Evolutionary conservation across 345 rosid species (phyloP).

Genomic region (Citrus mangshanensis): DNA sequence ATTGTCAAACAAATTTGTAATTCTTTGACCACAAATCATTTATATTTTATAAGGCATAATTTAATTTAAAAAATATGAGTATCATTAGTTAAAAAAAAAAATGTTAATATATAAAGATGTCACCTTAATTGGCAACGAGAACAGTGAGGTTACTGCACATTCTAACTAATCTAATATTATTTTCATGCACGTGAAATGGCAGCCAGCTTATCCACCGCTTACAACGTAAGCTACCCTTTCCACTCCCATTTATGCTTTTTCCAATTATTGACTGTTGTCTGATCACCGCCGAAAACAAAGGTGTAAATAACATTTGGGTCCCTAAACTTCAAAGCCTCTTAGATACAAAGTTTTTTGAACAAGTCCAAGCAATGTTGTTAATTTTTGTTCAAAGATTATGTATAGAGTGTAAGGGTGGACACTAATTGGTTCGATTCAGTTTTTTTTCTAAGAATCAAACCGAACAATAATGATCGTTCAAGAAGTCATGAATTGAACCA

Average conservation of each 20-base stretch:
- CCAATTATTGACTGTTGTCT: background rate
- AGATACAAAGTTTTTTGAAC: background rate
- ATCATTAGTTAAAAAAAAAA: background rate
- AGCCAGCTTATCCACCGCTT: background rate
- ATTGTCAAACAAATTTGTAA: background rate
- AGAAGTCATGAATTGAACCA: too few species aligned
- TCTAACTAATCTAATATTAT: background rate
- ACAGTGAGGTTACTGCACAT: too few species aligned
- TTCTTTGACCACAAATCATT: background rate
- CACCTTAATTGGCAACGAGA: background rate
- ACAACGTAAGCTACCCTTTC: conserved; percentile 7
- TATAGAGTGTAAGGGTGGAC: too few species aligned
- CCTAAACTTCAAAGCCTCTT: background rate
- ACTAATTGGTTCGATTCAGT: too few species aligned
- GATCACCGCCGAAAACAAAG: background rate
- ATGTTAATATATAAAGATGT: background rate
- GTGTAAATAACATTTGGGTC: background rate
- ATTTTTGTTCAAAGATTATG: too few species aligned
- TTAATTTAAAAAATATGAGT: background rate
- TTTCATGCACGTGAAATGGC: conserved; percentile 9
- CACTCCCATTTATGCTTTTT: background rate
- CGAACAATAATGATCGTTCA: too few species aligned
- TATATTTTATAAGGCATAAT: background rate
- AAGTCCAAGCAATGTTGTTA: background rate
- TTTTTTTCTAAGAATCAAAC: too few species aligned